Conservation (phyloP, 2,329 filamentous ascomycete genomes). For the Cryphonectria radicalis region DNA sequence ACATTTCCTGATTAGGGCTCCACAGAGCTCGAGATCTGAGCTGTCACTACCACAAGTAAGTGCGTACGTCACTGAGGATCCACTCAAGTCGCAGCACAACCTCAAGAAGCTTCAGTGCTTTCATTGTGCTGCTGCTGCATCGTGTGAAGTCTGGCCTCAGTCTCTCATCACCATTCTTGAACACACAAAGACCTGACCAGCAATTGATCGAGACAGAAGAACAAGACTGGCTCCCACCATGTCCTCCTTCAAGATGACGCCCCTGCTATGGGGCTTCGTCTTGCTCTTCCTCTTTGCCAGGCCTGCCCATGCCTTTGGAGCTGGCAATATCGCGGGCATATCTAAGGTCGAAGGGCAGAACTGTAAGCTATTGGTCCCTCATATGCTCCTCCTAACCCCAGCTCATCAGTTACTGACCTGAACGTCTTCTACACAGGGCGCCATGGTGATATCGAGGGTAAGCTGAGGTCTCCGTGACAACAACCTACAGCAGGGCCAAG, state of each 20-base stretch:
- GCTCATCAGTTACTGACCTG: conserved; percentile 4
- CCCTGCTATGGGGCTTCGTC: conserved; percentile 58
- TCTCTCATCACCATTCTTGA: not conserved
- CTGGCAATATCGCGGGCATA: conserved; percentile 83
- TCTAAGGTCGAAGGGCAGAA: conserved; percentile 84
- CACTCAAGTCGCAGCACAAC: conserved; percentile 5
- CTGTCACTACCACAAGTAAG: not conserved
- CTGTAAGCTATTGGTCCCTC: conserved; percentile 52
- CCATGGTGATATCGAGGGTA: conserved; percentile 85
- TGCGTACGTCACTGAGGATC: not conserved
- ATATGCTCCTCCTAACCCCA: not conserved
- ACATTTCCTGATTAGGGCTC: conserved; percentile 5
- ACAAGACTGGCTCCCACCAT: conserved; percentile 42
- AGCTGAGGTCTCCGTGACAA: not conserved
- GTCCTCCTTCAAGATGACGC: conserved; percentile 53
- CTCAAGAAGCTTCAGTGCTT: not conserved
- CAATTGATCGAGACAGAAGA: not conserved
- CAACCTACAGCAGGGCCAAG: not conserved
- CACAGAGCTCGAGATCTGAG: conserved; percentile 13
- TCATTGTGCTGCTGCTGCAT: not conserved
- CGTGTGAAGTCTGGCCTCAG: not conserved
- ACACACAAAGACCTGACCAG: conserved; percentile 9
- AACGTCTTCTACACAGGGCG: conserved; percentile 61
- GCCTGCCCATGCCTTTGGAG: conserved; percentile 78
- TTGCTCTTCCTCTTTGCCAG: conserved; percentile 69